Evolutionary conservation across 2,329 filamentous ascomycete species (phyloP), one percentile per base, ranked within the genome.

Genomic region (Diaporthe amygdali): DNA sequence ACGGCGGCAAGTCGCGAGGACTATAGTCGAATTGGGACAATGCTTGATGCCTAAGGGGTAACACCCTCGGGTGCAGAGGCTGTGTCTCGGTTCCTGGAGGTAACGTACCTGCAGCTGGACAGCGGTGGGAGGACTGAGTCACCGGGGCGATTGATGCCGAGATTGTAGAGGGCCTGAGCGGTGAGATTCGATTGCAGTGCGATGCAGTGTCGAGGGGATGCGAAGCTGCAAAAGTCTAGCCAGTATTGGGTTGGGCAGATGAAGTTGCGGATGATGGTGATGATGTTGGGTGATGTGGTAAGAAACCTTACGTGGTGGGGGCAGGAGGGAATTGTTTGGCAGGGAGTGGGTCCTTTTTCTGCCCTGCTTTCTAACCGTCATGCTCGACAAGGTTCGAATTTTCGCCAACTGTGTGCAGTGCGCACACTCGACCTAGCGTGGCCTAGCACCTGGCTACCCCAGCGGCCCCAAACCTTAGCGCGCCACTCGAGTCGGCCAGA

Each of bases 51-150:
- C 59, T 47, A 64, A 64, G 30, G 59, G 44, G 59, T 44, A 64
- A 49, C 41, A 44, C 41, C 41, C 47, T 64, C 59, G 44, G 55
- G 55, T 25, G 55, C 37, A 61, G 59, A 64, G 59, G 25, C n/a
- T 25, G 59, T 64, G 44, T 49, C 49, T 27, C 59, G 30, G 44
- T 47, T 37, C 59, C 44, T 49, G 59, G 59, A 64, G 20, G 30
- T n/a, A 34, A 64, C 59, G n/a, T 64, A 64, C 59, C 59, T 64
- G 59, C 59, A 64, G 44, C 59, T 64, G 59, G 12, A 64, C 59
- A 49, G 59, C 59, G 59, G 44, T 64, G 59, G 59, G 14, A 27
- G 47, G n/a, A 34, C n/a, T 64, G 59, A 64, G 44, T 64, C 59
- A 64, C 59, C 41, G 59, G 59, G 30, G 59, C 44, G 44, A 15